Evolutionary conservation across 208 protist genomes (phyloP).

Genomic region (Tritrichomonas foetus): DNA sequence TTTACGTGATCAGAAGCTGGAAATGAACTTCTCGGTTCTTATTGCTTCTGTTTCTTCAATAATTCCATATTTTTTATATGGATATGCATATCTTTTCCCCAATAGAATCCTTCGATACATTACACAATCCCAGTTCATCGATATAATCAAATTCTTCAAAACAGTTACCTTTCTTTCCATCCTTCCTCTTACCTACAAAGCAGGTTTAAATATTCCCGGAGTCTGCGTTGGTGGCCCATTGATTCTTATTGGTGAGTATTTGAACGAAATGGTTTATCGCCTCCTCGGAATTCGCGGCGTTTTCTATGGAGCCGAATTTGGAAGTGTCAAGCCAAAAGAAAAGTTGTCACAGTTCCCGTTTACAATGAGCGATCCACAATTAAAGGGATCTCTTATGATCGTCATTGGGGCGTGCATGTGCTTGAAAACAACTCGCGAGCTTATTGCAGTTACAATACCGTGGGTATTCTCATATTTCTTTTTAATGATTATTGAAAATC

Average conservation of each 20-base stretch:
- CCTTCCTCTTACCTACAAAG: neutral
- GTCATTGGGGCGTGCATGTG: neutral
- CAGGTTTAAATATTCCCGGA: neutral
- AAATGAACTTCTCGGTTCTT: neutral
- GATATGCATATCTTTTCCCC: neutral
- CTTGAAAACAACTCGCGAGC: neutral
- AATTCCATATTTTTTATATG: neutral
- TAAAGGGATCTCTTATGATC: neutral
- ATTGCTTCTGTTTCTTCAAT: neutral
- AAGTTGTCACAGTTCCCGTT: neutral
- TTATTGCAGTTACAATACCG: neutral
- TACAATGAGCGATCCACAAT: neutral
- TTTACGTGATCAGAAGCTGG: no score
- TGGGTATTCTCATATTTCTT: neutral
- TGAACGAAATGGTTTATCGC: neutral
- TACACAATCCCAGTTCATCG: neutral
- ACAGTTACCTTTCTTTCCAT: neutral
- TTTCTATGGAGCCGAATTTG: neutral
- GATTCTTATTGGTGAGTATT: neutral
- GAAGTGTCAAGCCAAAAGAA: neutral
- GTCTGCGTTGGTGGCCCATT: neutral
- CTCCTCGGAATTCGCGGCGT: neutral
- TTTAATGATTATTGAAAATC: neutral
- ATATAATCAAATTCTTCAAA: neutral
- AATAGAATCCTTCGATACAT: neutral